Evolutionary conservation across 805 yeast genomes (phyloP), one percentile per base, ranked within the genome.

Genomic region (Jamesozyma gamospora): DNA sequence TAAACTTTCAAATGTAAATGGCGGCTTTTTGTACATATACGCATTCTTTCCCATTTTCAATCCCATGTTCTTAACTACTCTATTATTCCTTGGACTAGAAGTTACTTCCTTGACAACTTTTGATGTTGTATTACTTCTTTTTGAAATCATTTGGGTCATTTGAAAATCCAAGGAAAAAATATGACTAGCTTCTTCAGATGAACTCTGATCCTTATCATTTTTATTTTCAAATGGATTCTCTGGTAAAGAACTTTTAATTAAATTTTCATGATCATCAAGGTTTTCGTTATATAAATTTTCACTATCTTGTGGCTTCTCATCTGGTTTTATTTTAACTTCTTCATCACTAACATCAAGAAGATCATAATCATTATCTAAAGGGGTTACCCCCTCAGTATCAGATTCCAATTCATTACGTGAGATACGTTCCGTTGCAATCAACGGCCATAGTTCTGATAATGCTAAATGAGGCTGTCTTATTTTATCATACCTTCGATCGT

Each of bases 381-480:
- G 41, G 11, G 44, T 40, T 17, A 43, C 32, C 5, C 21, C 17
- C 2, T 31, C 25, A 3, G 11, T 9, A 6, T 28, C 39, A 10
- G n/a, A 13, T 3, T n/a, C 12, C 21, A 13, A 4, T 31, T 25
- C 35, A 2, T 32, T 14, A 16, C 33, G 41, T 4, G 37, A 28
- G 10, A 15, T 5, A 12, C 33, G 13, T 1, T 41, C 40, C 21
- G 48, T 40, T 1, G 63, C 60, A 1, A 48, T 47, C 15, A 37
- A 14, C 2, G 57, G 58, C 52, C 62, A 61, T 17, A 64, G 35
- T 34, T 60, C 63, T 6, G 42, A 11, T 1, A 61, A 29, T 1
- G 56, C 30, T 14, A 63, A 60, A 41, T 63, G 65, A 1, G 66
- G 50, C 2, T 65, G 60, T 12, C 55, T 60, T 4, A 62, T 49